A percentile compares a stretch with the other conserved stretches of the same genome.
Conservation (phyloP, 306 rosid genomes). For the Adenanthera pavonina region DNA sequence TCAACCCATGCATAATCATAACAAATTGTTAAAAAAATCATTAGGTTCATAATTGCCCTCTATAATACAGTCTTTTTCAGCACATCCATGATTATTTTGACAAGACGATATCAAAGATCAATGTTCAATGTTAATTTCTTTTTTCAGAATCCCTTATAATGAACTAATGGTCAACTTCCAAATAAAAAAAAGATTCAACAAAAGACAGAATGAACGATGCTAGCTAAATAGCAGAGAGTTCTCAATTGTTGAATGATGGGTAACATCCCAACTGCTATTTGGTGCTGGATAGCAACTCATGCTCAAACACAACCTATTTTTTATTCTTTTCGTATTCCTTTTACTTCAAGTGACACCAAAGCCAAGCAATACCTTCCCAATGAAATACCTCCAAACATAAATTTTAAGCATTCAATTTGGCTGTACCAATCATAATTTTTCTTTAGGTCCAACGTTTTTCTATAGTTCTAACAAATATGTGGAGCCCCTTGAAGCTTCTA, state of each 20-base stretch:
- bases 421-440: conserved; percentile 54
- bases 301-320: conserved; percentile 37
- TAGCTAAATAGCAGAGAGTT: conserved; percentile 34
- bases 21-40: neutral
- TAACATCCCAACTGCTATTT: conserved; percentile 80
- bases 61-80: conserved; percentile 6
- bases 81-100: conserved; percentile 28
- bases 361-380: conserved; percentile 50
- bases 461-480: conserved; percentile 25
- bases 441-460: conserved; percentile 36
- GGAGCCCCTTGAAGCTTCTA: conserved; percentile 33
- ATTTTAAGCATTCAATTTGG: conserved; percentile 51
- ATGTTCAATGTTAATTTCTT: neutral
- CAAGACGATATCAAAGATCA: conserved; percentile 30
- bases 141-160: conserved; percentile 5
- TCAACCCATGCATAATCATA: neutral
- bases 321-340: conserved; percentile 52
- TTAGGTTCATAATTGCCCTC: conserved; percentile 4
- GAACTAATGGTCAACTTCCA: conserved; percentile 33
- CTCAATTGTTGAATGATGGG: conserved; percentile 54
- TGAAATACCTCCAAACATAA: conserved; percentile 45
- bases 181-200: conserved; percentile 20
- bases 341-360: conserved; percentile 83
- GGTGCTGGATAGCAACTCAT: conserved; percentile 64
- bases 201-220: conserved; percentile 24